These are phyloP conservation scores for Pseudogymnoascus sp. DNA, from an alignment of 2,329 filamentous ascomycete species.

Conservation along the genomic window DNA sequence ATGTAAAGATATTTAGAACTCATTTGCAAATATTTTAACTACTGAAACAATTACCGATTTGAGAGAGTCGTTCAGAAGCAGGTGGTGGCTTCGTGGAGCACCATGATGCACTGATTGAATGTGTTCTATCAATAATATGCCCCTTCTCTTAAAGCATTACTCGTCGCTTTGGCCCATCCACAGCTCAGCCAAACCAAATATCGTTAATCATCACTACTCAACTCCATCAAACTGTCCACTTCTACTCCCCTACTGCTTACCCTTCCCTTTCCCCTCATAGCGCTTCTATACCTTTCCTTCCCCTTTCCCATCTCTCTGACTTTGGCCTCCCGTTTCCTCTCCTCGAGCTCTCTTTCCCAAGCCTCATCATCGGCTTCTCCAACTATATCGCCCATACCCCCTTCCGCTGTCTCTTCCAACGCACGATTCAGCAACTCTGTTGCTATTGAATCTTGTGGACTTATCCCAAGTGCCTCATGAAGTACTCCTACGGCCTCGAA, in stretches of 20 bases:
- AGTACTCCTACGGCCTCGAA: constrained; percentile 74
- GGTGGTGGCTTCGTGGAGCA: not conserved
- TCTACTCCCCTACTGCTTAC: constrained; percentile 27
- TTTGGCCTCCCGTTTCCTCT: constrained; percentile 39
- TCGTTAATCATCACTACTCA: constrained; percentile 41
- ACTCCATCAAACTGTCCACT: constrained; percentile 46
- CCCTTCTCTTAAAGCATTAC: not conserved
- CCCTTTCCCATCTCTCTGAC: constrained; percentile 36
- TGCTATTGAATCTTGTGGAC: constrained; percentile 72
- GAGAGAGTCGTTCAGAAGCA: not conserved
- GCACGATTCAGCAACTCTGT: constrained; percentile 71
- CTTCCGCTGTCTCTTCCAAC: constrained; percentile 50
- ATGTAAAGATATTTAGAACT: constrained; percentile 9
- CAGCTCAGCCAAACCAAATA: not conserved
- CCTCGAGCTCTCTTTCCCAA: constrained; percentile 46
- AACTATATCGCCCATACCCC: constrained; percentile 26
- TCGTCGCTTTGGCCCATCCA: not conserved
- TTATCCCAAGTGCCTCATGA: constrained; percentile 75
- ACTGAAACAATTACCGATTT: not conserved
- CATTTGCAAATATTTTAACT: not conserved
- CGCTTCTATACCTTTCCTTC: constrained; percentile 34
- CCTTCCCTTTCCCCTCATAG: constrained; percentile 19
- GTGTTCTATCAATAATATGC: not conserved
- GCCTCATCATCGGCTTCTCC: constrained; percentile 42
- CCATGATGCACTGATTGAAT: not conserved